phyloP scores from a whole-genome alignment of 1,284 basidiomycete species.

The Puccinia coronata region DNA sequence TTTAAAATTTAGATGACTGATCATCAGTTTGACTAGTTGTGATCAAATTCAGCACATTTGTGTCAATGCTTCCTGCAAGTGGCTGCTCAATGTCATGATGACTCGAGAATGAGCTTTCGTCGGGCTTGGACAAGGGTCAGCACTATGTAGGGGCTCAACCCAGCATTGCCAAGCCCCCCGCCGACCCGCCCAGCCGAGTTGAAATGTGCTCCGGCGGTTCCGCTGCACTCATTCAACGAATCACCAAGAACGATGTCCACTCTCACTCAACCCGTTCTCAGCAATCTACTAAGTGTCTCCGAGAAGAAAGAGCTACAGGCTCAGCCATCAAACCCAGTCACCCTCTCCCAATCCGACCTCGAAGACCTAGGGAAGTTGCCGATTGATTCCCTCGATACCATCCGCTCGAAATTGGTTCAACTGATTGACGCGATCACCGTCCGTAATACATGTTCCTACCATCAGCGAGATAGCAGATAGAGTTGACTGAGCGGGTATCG shows the following conservation, averaged over 20 bases:
- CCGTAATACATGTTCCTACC: not conserved
- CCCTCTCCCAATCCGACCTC: constrained; percentile 10
- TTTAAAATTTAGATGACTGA: too few relatives aligned
- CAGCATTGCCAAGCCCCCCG: too few relatives aligned
- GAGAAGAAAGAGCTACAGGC: not conserved
- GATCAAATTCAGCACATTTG: too few relatives aligned
- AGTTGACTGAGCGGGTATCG: not conserved
- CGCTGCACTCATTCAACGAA: not conserved
- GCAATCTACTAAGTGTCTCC: not conserved
- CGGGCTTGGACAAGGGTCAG: too few relatives aligned
- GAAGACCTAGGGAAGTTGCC: constrained; percentile 40
- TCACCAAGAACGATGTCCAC: too few relatives aligned
- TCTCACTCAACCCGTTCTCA: not conserved
- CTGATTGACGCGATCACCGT: constrained; percentile 46
- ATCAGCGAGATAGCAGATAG: not conserved
- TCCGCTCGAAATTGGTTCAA: constrained; percentile 49
- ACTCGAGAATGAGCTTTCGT: too few relatives aligned
- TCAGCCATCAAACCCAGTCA: not conserved
- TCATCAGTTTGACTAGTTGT: too few relatives aligned
- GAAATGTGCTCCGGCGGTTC: too few relatives aligned
- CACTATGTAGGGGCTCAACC: too few relatives aligned
- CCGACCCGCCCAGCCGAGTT: too few relatives aligned
- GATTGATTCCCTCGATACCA: constrained; percentile 41
- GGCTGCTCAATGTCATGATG: too few relatives aligned
- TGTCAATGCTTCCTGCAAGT: too few relatives aligned